Evolutionary conservation across 306 rosid genomes (phyloP).

Genomic region (Crataegus laevigata): DNA sequence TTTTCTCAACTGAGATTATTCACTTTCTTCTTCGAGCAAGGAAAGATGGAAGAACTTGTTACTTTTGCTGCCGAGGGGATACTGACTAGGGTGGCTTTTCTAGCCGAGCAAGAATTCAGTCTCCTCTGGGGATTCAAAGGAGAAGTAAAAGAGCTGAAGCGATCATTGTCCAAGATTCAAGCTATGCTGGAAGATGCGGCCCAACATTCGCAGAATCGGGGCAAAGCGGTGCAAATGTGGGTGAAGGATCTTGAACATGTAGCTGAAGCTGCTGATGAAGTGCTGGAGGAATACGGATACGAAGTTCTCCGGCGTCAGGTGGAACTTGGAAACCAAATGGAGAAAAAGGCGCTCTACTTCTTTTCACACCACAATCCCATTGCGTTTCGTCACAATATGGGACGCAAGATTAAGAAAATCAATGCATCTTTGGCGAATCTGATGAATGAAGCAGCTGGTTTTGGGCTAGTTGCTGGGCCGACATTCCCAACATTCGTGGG

Average conservation of each 20-base stretch:
- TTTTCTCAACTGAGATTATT: too few relatives aligned
- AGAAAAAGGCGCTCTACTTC: background rate
- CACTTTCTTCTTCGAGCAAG: too few relatives aligned
- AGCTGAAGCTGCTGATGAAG: background rate
- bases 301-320: conserved; percentile 3
- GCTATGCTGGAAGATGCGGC: background rate
- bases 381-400: conserved; percentile 1
- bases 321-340: background rate
- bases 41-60: too few relatives aligned
- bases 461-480: conserved; percentile 17
- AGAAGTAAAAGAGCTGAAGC: background rate
- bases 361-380: background rate
- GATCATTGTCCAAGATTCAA: background rate
- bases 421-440: background rate
- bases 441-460: background rate
- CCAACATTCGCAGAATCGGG: background rate
- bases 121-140: conserved; percentile 1
- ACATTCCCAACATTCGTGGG: too few relatives aligned
- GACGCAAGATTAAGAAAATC: background rate
- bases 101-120: background rate
- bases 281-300: conserved; percentile 5
- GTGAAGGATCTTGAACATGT: background rate
- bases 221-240: background rate
- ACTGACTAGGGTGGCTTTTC: background rate
- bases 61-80: background rate